Evolutionary conservation across 345 rosid species (phyloP).

Genomic region (Lenwebbia sp.): DNA sequence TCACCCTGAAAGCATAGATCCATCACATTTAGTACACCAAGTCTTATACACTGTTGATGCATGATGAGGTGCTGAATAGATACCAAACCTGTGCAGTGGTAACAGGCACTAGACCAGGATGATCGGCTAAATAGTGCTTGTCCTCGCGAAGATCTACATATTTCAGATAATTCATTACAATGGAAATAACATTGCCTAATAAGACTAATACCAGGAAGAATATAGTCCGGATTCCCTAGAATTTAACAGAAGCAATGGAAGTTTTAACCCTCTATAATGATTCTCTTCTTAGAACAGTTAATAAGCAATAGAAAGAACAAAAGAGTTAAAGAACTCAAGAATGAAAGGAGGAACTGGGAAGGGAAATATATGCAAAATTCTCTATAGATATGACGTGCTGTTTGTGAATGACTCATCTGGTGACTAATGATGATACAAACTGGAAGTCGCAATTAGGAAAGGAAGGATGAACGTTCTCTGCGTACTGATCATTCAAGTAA

Average conservation of each 20-base stretch:
- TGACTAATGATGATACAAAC: neutral
- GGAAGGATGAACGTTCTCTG: neutral
- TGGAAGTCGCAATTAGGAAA: neutral
- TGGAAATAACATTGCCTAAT: neutral
- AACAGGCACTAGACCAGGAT: slow-evolving; percentile 87
- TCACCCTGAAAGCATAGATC: slow-evolving; percentile 52
- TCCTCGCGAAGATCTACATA: slow-evolving; percentile 90
- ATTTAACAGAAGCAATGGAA: neutral
- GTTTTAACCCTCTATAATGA: neutral
- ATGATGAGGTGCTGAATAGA: neutral
- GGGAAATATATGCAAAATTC: neutral
- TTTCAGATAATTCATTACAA: slow-evolving; percentile 4
- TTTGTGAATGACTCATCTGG: neutral
- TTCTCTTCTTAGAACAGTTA: neutral
- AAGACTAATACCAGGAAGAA: neutral
- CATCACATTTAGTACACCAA: neutral
- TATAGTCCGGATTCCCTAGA: neutral
- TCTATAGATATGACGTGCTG: neutral
- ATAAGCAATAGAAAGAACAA: neutral
- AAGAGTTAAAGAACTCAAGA: neutral
- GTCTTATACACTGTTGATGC: neutral
- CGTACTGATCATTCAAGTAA: neutral
- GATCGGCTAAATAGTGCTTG: slow-evolving; percentile 87
- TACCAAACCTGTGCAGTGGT: slow-evolving; percentile 74
- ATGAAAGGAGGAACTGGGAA: neutral